These are phyloP conservation scores for Xylaria sp. DNA, from an alignment of 2,329 filamentous ascomycete genomes.

Conservation along the genomic window DNA sequence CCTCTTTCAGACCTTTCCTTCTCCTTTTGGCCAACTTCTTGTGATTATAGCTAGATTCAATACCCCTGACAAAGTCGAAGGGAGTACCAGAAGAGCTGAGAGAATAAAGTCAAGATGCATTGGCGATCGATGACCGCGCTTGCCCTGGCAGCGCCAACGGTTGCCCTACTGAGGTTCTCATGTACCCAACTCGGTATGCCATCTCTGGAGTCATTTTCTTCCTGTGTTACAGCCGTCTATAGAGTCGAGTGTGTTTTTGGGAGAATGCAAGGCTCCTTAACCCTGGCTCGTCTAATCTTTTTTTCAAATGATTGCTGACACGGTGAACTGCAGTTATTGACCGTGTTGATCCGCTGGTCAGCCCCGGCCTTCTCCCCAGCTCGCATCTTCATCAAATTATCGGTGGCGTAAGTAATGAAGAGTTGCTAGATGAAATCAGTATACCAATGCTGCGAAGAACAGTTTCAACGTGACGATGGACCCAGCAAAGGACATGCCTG, in stretches of 20 bases:
- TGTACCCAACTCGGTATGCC: conserved; percentile 34
- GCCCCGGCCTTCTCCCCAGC: conserved; percentile 37
- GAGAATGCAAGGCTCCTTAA: too few relatives aligned
- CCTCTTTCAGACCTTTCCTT: not conserved
- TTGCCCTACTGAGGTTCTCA: conserved; percentile 38
- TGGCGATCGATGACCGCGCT: conserved; percentile 31
- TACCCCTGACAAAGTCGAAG: not conserved
- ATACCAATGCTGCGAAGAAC: conserved; percentile 26
- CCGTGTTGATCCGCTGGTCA: conserved; percentile 28
- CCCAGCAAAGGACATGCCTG: conserved; percentile 37
- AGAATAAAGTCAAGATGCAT: conserved; percentile 29
- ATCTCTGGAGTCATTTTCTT: too few relatives aligned
- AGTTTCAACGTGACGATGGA: conserved; percentile 40
- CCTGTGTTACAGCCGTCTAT: too few relatives aligned
- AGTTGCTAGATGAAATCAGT: not conserved
- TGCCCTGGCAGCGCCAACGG: conserved; percentile 33
- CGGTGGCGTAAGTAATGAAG: conserved; percentile 34
- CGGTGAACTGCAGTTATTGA: not conserved
- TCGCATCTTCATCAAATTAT: conserved; percentile 42
- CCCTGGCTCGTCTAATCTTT: too few relatives aligned
- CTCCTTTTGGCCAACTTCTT: not conserved
- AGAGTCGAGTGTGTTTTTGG: too few relatives aligned
- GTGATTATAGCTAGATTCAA: not conserved
- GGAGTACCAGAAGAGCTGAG: not conserved
- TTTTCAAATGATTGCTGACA: too few relatives aligned